phyloP scores from a whole-genome alignment of 805 yeast species.

The Hanseniaspora mollemarum region DNA sequence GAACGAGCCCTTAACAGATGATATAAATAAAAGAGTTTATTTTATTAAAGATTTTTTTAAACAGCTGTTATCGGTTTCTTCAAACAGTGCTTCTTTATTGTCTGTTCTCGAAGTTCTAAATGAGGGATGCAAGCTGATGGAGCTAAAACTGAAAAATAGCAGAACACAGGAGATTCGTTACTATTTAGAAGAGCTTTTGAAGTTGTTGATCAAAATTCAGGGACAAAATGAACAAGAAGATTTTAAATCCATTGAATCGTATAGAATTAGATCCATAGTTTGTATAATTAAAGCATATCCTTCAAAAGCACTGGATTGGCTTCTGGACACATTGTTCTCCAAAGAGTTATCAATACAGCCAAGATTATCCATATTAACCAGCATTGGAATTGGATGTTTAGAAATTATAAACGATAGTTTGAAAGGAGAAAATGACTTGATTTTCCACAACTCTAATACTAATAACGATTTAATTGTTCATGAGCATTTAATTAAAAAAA shows the following conservation, averaged over 20 bases:
- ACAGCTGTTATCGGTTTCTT: slow-evolving; percentile 36
- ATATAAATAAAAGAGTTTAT: slow-evolving; percentile 43
- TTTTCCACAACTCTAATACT: slow-evolving; percentile 17
- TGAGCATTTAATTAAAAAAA: slow-evolving; percentile 14
- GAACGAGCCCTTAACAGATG: slow-evolving; percentile 27
- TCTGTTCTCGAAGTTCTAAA: slow-evolving; percentile 35
- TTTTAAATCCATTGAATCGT: slow-evolving; percentile 37
- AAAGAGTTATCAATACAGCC: slow-evolving; percentile 79
- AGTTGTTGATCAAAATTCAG: slow-evolving; percentile 40
- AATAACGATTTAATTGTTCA: slow-evolving; percentile 10
- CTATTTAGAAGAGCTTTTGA: slow-evolving; percentile 45
- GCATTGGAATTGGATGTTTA: slow-evolving; percentile 60
- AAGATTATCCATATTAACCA: slow-evolving; percentile 54
- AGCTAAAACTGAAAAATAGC: slow-evolving; percentile 41
- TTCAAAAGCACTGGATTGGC: slow-evolving; percentile 32
- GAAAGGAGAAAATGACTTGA: slow-evolving; percentile 37
- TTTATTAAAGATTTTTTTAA: slow-evolving; percentile 62
- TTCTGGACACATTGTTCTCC: slow-evolving; percentile 25
- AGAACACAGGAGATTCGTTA: slow-evolving; percentile 51
- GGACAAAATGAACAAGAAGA: slow-evolving; percentile 46
- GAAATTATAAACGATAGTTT: slow-evolving; percentile 49
- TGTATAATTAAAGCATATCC: neutral
- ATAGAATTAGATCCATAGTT: slow-evolving; percentile 1
- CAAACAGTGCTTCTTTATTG: slow-evolving; percentile 32
- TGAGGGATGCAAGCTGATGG: slow-evolving; percentile 42